A percentile compares a stretch with the other conserved stretches of the same genome.
Conservation (phyloP, 148 eudicot species). For the Vaccinium vitisidaea region DNA sequence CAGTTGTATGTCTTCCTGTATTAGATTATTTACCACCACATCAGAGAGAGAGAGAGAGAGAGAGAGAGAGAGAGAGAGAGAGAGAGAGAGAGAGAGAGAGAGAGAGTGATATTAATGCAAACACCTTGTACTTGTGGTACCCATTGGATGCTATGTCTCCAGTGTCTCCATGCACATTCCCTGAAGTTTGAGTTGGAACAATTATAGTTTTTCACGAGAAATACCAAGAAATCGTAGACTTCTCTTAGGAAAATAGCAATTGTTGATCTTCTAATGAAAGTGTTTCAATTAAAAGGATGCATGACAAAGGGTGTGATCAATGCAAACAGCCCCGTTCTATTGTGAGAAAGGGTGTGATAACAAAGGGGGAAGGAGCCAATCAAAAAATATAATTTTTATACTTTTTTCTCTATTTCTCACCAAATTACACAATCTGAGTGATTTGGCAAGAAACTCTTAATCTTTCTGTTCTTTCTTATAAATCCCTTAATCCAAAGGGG, state of each 20-base stretch:
- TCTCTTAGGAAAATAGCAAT: neutral
- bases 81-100: neutral
- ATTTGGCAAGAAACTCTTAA: no score
- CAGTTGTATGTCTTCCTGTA: constrained; percentile 62
- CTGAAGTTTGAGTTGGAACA: constrained; percentile 19
- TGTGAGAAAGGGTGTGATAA: no score
- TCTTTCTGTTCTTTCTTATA: no score
- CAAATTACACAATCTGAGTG: no score
- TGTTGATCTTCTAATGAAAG: neutral
- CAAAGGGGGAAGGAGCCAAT: no score
- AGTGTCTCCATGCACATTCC: constrained; percentile 28
- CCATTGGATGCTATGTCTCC: constrained; percentile 56
- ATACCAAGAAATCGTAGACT: neutral
- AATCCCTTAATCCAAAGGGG: no score
- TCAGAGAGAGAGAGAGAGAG: neutral
- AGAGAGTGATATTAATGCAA: neutral
- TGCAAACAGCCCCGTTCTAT: no score
- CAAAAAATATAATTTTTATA: no score
- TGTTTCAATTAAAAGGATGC: neutral
- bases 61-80: neutral
- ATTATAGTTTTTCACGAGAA: neutral
- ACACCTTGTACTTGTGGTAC: constrained; percentile 71
- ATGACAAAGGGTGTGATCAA: neutral
- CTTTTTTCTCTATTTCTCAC: no score
- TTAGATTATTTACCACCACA: neutral